Conservation (phyloP, 2,329 filamentous ascomycete species). For the Colletotrichum trifolii region DNA sequence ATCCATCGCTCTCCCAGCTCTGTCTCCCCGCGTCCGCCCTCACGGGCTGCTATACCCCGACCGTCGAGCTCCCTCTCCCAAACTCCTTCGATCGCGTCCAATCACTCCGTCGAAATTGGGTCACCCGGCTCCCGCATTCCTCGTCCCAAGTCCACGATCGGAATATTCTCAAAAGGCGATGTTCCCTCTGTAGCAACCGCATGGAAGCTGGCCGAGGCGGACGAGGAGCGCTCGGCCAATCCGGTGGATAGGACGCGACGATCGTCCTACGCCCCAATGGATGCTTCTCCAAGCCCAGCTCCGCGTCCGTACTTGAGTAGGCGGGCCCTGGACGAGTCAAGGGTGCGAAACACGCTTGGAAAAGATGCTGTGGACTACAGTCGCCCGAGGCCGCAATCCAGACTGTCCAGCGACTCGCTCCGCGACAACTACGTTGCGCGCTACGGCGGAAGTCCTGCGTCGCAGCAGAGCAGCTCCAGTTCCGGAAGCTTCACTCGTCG, state of each 20-base stretch:
- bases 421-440: conserved; percentile 41
- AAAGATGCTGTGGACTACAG: conserved; percentile 46
- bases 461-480: conserved; percentile 36
- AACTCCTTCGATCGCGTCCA: conserved; percentile 33
- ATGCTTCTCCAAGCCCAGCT: conserved; percentile 63
- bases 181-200: conserved; percentile 55
- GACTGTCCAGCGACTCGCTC: conserved; percentile 37
- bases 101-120: conserved; percentile 25
- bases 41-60: conserved; percentile 40
- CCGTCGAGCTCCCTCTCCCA: conserved; percentile 36
- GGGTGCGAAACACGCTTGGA: conserved; percentile 43
- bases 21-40: conserved; percentile 12
- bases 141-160: conserved; percentile 41
- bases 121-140: conserved; percentile 49
- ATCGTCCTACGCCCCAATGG: conserved; percentile 41
- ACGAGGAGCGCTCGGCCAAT: conserved; percentile 41
- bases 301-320: conserved; percentile 56
- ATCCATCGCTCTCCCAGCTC: conserved; percentile 6
- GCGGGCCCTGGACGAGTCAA: conserved; percentile 46
- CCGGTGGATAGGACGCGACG: conserved; percentile 45
- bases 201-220: conserved; percentile 50
- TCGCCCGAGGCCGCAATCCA: conserved; percentile 38
- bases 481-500: conserved; percentile 30
- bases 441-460: conserved; percentile 30
- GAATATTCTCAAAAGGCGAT: conserved; percentile 38